Conservation (phyloP, 2,329 filamentous ascomycete genomes). For the Trichoderma brevicompactum region DNA sequence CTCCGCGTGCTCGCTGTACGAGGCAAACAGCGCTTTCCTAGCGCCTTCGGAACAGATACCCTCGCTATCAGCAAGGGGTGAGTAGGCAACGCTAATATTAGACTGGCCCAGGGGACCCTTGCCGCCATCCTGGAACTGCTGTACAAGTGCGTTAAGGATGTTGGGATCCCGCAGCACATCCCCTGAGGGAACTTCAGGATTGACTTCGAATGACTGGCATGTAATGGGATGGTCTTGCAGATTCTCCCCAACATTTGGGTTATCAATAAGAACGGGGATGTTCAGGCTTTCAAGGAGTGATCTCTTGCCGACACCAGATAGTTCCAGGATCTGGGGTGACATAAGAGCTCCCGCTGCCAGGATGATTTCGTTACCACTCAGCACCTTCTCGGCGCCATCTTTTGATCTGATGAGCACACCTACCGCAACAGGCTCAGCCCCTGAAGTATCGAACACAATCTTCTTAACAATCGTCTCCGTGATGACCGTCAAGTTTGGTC, state of each 20-base stretch:
- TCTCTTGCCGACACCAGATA: constrained; percentile 42
- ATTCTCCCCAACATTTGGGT: constrained; percentile 48
- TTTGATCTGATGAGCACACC: constrained; percentile 41
- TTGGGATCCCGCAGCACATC: constrained; percentile 42
- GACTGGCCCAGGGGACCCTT: constrained; percentile 38
- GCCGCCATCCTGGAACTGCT: constrained; percentile 42
- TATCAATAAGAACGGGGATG: constrained; percentile 42
- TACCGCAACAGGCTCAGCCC: constrained; percentile 37
- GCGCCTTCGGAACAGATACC: constrained; percentile 17
- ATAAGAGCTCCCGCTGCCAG: constrained; percentile 32
- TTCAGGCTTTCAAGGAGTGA: constrained; percentile 40
- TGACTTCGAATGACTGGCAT: constrained; percentile 41
- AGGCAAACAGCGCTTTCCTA: constrained; percentile 13
- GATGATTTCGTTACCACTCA: constrained; percentile 45
- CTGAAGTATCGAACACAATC: constrained; percentile 37
- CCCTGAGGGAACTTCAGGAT: constrained; percentile 37
- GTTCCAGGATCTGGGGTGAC: constrained; percentile 39
- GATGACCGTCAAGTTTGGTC: constrained; percentile 43
- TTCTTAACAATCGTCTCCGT: constrained; percentile 43
- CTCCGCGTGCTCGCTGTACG: constrained; percentile 10
- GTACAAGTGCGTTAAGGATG: constrained; percentile 38
- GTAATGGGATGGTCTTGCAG: constrained; percentile 45
- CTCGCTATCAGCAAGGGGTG: constrained; percentile 11
- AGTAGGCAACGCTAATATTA: constrained; percentile 24
- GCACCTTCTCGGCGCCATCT: constrained; percentile 42